Evolutionary conservation across 208 protist genomes (phyloP).

Genomic region (Acanthamoeba healyi): DNA sequence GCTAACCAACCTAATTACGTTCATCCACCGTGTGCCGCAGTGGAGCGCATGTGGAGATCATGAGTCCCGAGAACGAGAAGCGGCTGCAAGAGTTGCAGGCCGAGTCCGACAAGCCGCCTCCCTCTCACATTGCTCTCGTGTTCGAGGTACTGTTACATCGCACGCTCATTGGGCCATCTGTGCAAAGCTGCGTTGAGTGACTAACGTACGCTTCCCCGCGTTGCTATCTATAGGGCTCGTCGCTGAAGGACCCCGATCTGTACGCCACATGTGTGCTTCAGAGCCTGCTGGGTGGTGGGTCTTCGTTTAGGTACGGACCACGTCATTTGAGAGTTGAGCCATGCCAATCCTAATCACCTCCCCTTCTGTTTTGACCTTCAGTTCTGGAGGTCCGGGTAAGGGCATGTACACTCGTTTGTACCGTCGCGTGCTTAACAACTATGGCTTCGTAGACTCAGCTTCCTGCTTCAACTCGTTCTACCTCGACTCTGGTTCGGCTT

Average conservation of each 20-base stretch:
- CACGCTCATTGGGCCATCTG: too few relatives aligned
- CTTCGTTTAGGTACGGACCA: slow-evolving; percentile 85
- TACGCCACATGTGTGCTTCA: slow-evolving; percentile 80
- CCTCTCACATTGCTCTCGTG: slow-evolving; percentile 53
- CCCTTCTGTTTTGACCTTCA: neutral
- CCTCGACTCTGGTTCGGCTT: slow-evolving; percentile 80
- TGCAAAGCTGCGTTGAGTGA: too few relatives aligned
- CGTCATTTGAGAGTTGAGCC: too few relatives aligned
- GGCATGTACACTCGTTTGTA: slow-evolving; percentile 88
- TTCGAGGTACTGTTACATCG: too few relatives aligned
- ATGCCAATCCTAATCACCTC: too few relatives aligned
- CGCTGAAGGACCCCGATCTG: slow-evolving; percentile 79
- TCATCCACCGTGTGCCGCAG: too few relatives aligned
- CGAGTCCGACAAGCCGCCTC: neutral
- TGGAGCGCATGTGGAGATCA: slow-evolving; percentile 38
- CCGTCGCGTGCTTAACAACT: slow-evolving; percentile 80
- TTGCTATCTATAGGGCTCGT: too few relatives aligned
- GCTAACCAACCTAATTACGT: too few relatives aligned
- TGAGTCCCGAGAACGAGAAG: neutral
- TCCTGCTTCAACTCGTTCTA: slow-evolving; percentile 78
- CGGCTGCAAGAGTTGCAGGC: neutral
- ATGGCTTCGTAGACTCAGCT: slow-evolving; percentile 77
- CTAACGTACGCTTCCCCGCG: too few relatives aligned
- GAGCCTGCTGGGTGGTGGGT: slow-evolving; percentile 87
- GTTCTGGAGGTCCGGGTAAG: slow-evolving; percentile 84